These are phyloP conservation scores for Ilex aquifolium DNA, from an alignment of 257 asterid species.

Conservation along the genomic window DNA sequence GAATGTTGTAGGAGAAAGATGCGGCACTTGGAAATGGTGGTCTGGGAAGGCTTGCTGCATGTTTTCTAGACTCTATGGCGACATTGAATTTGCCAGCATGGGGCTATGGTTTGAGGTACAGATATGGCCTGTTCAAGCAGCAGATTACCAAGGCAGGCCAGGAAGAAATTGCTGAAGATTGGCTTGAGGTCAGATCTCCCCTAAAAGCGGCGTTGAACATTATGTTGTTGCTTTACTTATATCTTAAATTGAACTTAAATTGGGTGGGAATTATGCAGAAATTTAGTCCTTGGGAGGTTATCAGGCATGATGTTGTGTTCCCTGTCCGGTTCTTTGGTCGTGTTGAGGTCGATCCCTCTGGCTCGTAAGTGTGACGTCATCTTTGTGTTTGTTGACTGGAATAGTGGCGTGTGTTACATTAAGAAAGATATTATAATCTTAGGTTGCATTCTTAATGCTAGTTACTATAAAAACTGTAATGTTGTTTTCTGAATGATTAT, in stretches of 20 bases:
- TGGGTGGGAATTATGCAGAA: conserved; percentile 48
- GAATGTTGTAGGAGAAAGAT: conserved; percentile 77
- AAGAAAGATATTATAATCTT: background rate
- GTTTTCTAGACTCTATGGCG: conserved; percentile 99
- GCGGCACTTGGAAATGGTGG: conserved; percentile 99
- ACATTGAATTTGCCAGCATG: conserved; percentile 95
- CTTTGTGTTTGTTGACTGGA: conserved; percentile 9
- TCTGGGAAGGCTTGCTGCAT: conserved; percentile 98
- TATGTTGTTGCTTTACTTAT: background rate
- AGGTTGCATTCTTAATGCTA: background rate
- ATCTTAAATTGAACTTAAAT: conserved; percentile 10
- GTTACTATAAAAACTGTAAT: no score
- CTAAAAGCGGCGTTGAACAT: background rate
- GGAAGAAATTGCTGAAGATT: conserved; percentile 90
- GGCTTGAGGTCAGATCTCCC: conserved; percentile 79
- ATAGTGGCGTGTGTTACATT: no score
- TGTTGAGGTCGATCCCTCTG: conserved; percentile 78
- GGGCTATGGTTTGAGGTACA: conserved; percentile 99
- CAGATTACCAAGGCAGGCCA: conserved; percentile 77
- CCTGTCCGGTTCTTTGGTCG: conserved; percentile 90
- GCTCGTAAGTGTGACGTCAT: conserved; percentile 67
- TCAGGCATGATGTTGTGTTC: conserved; percentile 85
- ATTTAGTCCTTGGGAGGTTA: conserved; percentile 98
- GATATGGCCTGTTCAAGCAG: conserved; percentile 95
- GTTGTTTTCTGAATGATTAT: conserved; percentile 11